Evolutionary conservation across 192 early-diverging fungal species (phyloP).

Genomic region (Allomyces macrogynus): DNA sequence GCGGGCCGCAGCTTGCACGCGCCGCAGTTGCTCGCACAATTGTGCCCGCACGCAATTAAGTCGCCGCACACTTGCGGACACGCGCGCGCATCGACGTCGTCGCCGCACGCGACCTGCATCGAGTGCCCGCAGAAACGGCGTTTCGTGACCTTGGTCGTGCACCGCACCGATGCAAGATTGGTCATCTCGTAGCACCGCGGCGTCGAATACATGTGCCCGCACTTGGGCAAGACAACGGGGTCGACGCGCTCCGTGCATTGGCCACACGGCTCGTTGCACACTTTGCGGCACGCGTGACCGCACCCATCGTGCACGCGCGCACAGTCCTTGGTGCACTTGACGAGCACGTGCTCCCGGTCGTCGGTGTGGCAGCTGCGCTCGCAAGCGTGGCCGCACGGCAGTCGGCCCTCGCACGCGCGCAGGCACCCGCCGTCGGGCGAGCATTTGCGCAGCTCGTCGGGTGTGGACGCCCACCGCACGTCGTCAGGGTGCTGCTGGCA

Average conservation of each 20-base stretch:
- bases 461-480: conserved; percentile 2
- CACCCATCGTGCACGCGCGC: conserved; percentile 7
- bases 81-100: conserved; percentile 2
- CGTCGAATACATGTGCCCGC: conserved; percentile 6
- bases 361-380: conserved; percentile 14
- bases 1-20: neutral
- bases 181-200: conserved; percentile 3
- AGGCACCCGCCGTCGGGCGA: conserved; percentile 17
- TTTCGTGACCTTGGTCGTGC: conserved; percentile 4
- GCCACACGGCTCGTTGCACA: conserved; percentile 14
- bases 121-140: conserved; percentile 10
- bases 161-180: conserved; percentile 1
- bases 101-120: conserved; percentile 8
- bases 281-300: conserved; percentile 10
- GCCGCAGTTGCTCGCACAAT: conserved; percentile 6
- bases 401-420: conserved; percentile 7
- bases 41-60: conserved; percentile 11
- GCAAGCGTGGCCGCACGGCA: conserved; percentile 18
- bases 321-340: conserved; percentile 10
- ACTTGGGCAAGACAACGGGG: conserved; percentile 2
- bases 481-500: conserved; percentile 12
- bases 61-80: neutral
- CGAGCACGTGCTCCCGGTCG: conserved; percentile 7
- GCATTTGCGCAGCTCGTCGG: conserved; percentile 1
- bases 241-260: neutral